These are phyloP conservation scores for Apocynum venetum DNA, from an alignment of 257 asterid genomes.

Conservation along the genomic window DNA sequence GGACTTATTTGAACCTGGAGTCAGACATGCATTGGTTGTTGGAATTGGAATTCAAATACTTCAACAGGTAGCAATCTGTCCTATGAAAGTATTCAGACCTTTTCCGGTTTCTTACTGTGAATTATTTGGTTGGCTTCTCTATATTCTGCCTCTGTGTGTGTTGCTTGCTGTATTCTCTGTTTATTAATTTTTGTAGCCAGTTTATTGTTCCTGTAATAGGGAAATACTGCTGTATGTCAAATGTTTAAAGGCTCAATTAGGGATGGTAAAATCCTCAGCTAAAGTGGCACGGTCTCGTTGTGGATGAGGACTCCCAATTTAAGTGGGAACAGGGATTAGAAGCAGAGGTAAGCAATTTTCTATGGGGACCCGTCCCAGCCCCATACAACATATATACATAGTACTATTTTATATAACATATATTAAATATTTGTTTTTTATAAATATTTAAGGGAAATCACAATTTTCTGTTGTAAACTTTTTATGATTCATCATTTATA, in stretches of 20 bases:
- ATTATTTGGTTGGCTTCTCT: not conserved
- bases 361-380: no score
- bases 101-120: not conserved
- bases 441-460: no score
- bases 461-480: no score
- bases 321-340: no score
- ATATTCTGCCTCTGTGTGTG: not conserved
- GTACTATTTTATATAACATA: no score
- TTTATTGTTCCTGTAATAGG: not conserved
- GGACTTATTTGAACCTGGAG: slow-evolving; percentile 60
- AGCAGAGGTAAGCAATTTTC: no score
- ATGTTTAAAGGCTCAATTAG: not conserved
- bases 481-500: no score
- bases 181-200: not conserved
- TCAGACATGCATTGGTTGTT: slow-evolving; percentile 57
- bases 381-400: no score
- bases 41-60: slow-evolving; percentile 61
- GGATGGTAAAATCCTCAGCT: no score
- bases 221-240: not conserved
- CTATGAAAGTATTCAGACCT: not conserved
- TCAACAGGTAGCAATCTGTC: slow-evolving; percentile 51
- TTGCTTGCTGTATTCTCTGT: not conserved
- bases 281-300: no score
- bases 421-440: no score
- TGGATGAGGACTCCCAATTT: no score